Base-by-base conservation (phyloP, 441 rosid species). In the Erodium chrysanthum region DNA sequence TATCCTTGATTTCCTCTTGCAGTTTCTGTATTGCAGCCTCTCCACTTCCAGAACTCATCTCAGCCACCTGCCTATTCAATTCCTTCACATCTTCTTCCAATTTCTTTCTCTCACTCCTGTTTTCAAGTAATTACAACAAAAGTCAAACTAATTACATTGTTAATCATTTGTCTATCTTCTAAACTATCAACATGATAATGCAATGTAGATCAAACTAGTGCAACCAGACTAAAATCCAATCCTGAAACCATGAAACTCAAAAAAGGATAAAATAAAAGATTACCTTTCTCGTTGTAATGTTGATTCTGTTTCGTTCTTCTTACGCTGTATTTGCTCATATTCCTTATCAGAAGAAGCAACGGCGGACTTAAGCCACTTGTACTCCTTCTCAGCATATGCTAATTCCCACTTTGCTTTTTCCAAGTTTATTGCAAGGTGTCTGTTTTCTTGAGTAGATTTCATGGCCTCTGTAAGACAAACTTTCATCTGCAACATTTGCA, bases 21-120 rank as follows among this genome's bases (percentile, higher is more conserved):
- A 94, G 91, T 79, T 84, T 86, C 80, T 82, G 83, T 74, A 90
- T 83, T 18, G 92, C 91, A 31, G 91, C 91, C 82, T 91, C 99
- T 62, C 88, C 90, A 23, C 75, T 88, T 80, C 90, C 94, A 48
- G 92, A 82, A 61, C 76, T 78, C 81, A 94, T 54, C 81, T 88
- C 92, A 9, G 75, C 85, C 71, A 86, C 78, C 84, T 84, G 80
- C 70, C 74, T 76, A 73, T 88, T 89, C 78, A 84, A 63, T 70
- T 87, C 96, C 72, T 8, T 68, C 4, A 91, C 83, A 78, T 91
- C 99, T 75, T 89, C 96, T 76, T 87, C 92, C 3, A 91, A 83
- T 69, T 83, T 86, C 78, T 75, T 83, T 79, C 84, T 87, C 74
- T 87, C 92, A 66, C 70, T 82, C 78, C 97, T 94, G 85, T 15